Evolutionary conservation across 805 yeast genomes (phyloP).

Genomic region (Yamadazyma nakazawae): DNA sequence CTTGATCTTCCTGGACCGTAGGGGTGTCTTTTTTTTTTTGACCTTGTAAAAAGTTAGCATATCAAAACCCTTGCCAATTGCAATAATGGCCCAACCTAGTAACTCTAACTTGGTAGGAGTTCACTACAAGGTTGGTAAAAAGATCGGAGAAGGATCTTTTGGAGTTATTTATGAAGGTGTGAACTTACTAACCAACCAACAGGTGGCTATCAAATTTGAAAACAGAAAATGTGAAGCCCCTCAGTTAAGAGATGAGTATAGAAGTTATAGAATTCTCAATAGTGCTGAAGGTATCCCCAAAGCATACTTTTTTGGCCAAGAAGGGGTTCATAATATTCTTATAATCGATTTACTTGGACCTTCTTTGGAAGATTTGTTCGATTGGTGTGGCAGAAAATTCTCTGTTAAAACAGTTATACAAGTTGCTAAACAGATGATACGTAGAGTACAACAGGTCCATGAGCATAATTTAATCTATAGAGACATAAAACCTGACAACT

Average conservation of each 20-base stretch:
- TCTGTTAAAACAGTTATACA: constrained; percentile 69
- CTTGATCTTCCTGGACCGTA: not conserved
- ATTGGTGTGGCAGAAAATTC: constrained; percentile 82
- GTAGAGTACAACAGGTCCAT: constrained; percentile 68
- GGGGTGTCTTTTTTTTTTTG: not conserved
- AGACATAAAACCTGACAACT: constrained; percentile 83
- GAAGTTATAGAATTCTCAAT: constrained; percentile 70
- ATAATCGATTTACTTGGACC: constrained; percentile 79
- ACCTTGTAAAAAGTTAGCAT: not conserved
- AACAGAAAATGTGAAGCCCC: constrained; percentile 91
- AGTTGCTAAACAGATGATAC: constrained; percentile 75
- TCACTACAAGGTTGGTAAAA: constrained; percentile 77
- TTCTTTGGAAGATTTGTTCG: constrained; percentile 77
- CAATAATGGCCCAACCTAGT: constrained; percentile 10
- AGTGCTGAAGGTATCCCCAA: constrained; percentile 75
- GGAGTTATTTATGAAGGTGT: constrained; percentile 83
- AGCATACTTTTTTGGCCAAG: constrained; percentile 83
- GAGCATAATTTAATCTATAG: constrained; percentile 74
- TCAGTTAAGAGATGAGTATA: constrained; percentile 86
- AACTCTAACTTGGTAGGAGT: constrained; percentile 42
- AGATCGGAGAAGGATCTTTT: constrained; percentile 85
- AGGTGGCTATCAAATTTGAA: constrained; percentile 79
- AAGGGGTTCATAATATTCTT: constrained; percentile 74
- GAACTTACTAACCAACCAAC: constrained; percentile 58
- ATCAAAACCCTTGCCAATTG: not conserved